Base-by-base conservation (phyloP, 805 yeast species). In the Candida tammaniensis region DNA sequence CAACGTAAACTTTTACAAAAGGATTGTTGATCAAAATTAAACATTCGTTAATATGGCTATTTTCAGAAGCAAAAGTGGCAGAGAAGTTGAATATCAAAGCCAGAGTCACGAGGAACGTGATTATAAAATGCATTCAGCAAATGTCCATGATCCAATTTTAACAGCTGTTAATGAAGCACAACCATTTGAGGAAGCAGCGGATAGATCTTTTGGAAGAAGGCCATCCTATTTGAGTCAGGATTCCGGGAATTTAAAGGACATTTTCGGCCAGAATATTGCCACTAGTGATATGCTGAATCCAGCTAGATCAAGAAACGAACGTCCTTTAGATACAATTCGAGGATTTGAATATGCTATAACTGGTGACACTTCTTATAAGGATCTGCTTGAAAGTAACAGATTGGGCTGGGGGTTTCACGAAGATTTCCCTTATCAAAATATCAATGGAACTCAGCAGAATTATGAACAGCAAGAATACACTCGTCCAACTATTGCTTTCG, bases 271-370 rank as follows among this genome's bases (percentile, higher is more conserved):
- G 39, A 78, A 82, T 5, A 93, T 93, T 51, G 55, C 54, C 3
- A 78, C 77, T 44, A 85, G 94, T 6, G 99, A 93, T 57, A 71
- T 83, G 47, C 86, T 95, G 24, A 93, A 93, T 55, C 99, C 99
- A 18, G 81, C 96, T 5, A 76, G 99, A 52, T 64, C 84, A 14
- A 77, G 98, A 60, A 91, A 89, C 58, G 99, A 93, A 63, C 78
- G 99, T 52, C 99, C 99, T 4, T 67, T 93, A 51, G 99, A 94
- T 59, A 93, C 99, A 2, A 89, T 93, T 51, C 74, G 98, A 49
- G 73, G 86, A 4, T 93, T 93, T 61, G 98, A 93, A 67, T 93
- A 82, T 55, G 81, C 97, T 24, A 88, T 93, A 44, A 86, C 96
- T 5, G 96, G 96, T 33, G 98, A 93, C 59, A 64, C 72, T 38